Percentiles rank a stretch among this genome's conserved stretches.
Conservation (phyloP, 2,329 filamentous ascomycete species). For the Aspergillus phoenicis region DNA sequence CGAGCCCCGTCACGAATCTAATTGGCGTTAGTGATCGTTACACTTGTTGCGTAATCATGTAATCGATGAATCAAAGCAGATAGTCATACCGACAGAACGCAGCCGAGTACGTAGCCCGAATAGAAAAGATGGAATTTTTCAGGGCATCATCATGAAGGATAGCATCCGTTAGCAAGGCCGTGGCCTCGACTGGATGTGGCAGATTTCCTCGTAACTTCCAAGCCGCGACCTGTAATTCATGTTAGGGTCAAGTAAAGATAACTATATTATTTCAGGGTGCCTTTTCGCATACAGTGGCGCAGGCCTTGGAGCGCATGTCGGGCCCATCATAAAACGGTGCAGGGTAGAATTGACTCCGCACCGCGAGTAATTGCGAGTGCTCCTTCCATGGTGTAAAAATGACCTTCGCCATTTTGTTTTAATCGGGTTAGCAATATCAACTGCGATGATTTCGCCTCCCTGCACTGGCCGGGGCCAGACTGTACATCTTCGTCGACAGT, state of each 20-base stretch:
- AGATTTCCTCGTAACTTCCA: slow-evolving; percentile 51
- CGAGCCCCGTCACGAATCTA: slow-evolving; percentile 50
- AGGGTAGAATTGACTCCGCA: slow-evolving; percentile 46
- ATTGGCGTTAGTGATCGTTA: neutral
- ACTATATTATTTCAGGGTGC: neutral
- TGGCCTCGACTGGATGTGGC: slow-evolving; percentile 50
- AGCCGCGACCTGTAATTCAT: slow-evolving; percentile 38
- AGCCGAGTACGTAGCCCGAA: slow-evolving; percentile 48
- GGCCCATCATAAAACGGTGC: slow-evolving; percentile 33
- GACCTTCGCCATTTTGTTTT: slow-evolving; percentile 40
- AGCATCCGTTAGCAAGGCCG: slow-evolving; percentile 49
- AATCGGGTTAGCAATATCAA: neutral
- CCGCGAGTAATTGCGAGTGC: slow-evolving; percentile 38
- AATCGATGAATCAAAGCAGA: neutral
- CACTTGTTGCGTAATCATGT: neutral
- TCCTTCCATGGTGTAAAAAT: slow-evolving; percentile 48
- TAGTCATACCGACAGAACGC: slow-evolving; percentile 48
- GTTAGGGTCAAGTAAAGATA: slow-evolving; percentile 5
- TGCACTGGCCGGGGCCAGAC: neutral
- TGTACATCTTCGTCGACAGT: slow-evolving; percentile 4
- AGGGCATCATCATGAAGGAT: slow-evolving; percentile 47
- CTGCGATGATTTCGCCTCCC: neutral
- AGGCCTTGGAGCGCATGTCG: slow-evolving; percentile 43
- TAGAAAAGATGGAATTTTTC: slow-evolving; percentile 48
- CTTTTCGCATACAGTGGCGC: slow-evolving; percentile 39